Percentiles rank a stretch among this genome's conserved stretches.
Conservation (phyloP, 179 eudicot genomes). For the Spergularia azorica region DNA sequence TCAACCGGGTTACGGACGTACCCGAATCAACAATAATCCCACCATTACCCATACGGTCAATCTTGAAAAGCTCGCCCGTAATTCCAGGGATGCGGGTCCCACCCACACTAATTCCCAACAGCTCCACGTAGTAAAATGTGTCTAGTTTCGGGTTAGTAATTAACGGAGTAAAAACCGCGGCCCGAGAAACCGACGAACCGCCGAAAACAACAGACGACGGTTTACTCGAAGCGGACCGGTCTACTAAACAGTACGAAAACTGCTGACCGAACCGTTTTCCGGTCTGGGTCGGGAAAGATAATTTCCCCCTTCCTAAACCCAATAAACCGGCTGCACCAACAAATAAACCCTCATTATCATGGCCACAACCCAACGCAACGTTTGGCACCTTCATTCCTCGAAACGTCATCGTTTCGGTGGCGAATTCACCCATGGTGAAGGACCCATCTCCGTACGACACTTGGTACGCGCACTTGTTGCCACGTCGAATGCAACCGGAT, state of each 20-base stretch:
- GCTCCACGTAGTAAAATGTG: conserved; percentile 84
- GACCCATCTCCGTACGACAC: conserved; percentile 96
- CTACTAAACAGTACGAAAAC: conserved; percentile 83
- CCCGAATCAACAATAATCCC: conserved; percentile 93
- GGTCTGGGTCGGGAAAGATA: conserved; percentile 72
- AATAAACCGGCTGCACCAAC: conserved; percentile 85
- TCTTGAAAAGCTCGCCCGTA: conserved; percentile 56
- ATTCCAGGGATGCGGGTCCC: conserved; percentile 65
- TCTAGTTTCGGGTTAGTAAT: conserved; percentile 72
- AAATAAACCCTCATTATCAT: conserved; percentile 83
- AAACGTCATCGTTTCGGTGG: conserved; percentile 86
- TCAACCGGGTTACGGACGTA: conserved; percentile 81
- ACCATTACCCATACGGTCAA: conserved; percentile 69
- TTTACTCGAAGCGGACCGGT: conserved; percentile 64
- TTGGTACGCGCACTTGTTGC: conserved; percentile 66
- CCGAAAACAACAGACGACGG: conserved; percentile 86
- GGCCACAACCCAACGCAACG: conserved; percentile 92
- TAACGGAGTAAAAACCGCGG: conserved; percentile 71
- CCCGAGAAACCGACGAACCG: conserved; percentile 46
- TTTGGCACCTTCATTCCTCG: conserved; percentile 48
- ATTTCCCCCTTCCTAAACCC: conserved; percentile 77
- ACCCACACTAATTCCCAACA: conserved; percentile 82
- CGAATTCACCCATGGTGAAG: conserved; percentile 73
- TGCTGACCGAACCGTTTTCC: conserved; percentile 64
- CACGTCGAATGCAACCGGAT: conserved; percentile 57